These are phyloP conservation scores for Aspergillus carlsbadensis DNA, from an alignment of 495 filamentous ascomycete species.

Conservation along the genomic window DNA sequence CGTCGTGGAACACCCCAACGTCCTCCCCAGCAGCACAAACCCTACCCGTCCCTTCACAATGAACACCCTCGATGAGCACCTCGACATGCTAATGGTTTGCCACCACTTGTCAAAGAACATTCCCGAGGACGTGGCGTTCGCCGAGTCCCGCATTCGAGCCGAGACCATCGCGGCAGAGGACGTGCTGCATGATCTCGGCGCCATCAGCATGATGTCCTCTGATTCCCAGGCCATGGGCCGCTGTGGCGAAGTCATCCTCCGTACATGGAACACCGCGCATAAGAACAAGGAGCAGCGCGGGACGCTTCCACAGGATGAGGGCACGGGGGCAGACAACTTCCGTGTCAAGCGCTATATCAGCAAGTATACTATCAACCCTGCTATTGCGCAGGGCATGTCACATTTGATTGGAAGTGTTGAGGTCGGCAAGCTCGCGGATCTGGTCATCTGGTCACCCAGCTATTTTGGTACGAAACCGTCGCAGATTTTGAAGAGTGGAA, in stretches of 20 bases:
- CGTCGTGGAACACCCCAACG: constrained; percentile 89
- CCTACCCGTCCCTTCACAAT: constrained; percentile 88
- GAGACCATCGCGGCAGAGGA: constrained; percentile 98
- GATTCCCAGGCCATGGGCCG: constrained; percentile 98
- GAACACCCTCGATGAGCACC: constrained; percentile 95
- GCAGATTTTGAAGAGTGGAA: constrained; percentile 83
- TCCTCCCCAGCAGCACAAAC: constrained; percentile 89
- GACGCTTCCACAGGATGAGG: constrained; percentile 70
- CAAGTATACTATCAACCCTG: constrained; percentile 98
- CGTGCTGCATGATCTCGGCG: constrained; percentile 92
- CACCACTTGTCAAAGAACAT: constrained; percentile 92
- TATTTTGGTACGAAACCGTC: constrained; percentile 88
- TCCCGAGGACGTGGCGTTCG: constrained; percentile 94
- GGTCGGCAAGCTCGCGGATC: constrained; percentile 86
- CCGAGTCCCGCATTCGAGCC: constrained; percentile 89
- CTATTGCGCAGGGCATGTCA: constrained; percentile 88
- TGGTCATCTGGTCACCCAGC: constrained; percentile 84
- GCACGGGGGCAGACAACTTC: constrained; percentile 85
- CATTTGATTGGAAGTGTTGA: constrained; percentile 89
- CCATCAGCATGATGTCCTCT: constrained; percentile 97
- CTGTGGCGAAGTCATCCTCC: constrained; percentile 89
- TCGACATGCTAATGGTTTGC: constrained; percentile 99
- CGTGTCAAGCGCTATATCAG: constrained; percentile 90
- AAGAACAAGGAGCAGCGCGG: constrained; percentile 96
- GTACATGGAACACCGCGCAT: constrained; percentile 97